A percentile compares a stretch with the other conserved stretches of the same genome.
Conservation (phyloP, 768 basidiomycete genomes). For the Fibroporia radiculosa region DNA sequence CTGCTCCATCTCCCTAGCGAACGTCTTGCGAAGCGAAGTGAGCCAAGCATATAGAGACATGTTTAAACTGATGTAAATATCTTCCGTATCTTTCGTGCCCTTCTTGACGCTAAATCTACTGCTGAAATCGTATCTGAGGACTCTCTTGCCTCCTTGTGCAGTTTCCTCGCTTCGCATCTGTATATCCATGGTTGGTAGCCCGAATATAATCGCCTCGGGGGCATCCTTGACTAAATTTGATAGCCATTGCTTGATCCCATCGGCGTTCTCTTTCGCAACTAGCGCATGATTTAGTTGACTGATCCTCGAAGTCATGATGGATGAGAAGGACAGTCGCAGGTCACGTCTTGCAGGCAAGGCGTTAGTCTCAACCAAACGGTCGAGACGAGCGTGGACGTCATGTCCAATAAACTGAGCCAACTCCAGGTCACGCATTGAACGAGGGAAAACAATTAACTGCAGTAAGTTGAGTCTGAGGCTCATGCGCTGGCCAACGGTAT, state of each 20-base stretch:
- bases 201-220: slow-evolving; percentile 67
- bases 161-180: slow-evolving; percentile 68
- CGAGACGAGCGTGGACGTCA: slow-evolving; percentile 62
- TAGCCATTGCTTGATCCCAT: slow-evolving; percentile 53
- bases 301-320: slow-evolving; percentile 70
- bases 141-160: slow-evolving; percentile 29
- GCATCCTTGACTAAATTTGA: slow-evolving; percentile 50
- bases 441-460: slow-evolving; percentile 68
- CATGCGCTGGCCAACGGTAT: slow-evolving; percentile 66
- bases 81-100: slow-evolving; percentile 45
- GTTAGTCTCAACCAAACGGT: slow-evolving; percentile 51
- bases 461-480: slow-evolving; percentile 58
- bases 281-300: slow-evolving; percentile 50
- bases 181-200: slow-evolving; percentile 76
- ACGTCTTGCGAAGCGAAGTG: slow-evolving; percentile 65
- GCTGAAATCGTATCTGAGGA: slow-evolving; percentile 62
- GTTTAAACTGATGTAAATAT: slow-evolving; percentile 83
- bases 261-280: slow-evolving; percentile 28
- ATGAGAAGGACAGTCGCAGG: slow-evolving; percentile 63
- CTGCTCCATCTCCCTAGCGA: slow-evolving; percentile 73
- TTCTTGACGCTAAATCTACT: slow-evolving; percentile 55
- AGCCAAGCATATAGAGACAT: slow-evolving; percentile 79
- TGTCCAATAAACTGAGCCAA: slow-evolving; percentile 68
- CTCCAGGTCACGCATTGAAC: slow-evolving; percentile 71
- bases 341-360: slow-evolving; percentile 48